phyloP scores from a whole-genome alignment of 805 yeast species.

The Sungouiella thailandica region DNA sequence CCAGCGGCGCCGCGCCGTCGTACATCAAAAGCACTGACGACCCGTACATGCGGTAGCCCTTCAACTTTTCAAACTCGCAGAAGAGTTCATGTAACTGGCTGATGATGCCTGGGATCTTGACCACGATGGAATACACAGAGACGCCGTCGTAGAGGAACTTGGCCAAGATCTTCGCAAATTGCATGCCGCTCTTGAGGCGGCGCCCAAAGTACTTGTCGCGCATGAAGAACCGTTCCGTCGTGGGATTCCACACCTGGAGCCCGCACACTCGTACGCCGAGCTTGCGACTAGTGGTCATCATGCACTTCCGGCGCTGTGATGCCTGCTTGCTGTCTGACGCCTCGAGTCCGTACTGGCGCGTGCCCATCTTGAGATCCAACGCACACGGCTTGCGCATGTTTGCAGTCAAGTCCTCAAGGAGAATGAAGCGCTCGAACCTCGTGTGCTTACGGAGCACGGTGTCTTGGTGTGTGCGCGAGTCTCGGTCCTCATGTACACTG shows the following conservation, averaged over 20 bases:
- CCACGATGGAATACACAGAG: slow-evolving; percentile 49
- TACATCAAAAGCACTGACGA: slow-evolving; percentile 85
- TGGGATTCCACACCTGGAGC: slow-evolving; percentile 47
- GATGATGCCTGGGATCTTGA: slow-evolving; percentile 65
- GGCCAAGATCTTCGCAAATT: slow-evolving; percentile 70
- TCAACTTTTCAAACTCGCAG: slow-evolving; percentile 47
- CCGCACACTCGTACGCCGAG: slow-evolving; percentile 96
- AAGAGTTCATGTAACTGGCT: slow-evolving; percentile 55
- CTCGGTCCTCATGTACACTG: slow-evolving; percentile 2
- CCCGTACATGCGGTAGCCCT: slow-evolving; percentile 87
- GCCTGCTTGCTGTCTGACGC: slow-evolving; percentile 65
- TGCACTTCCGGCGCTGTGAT: slow-evolving; percentile 81
- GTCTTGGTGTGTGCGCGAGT: background rate
- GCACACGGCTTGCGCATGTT: slow-evolving; percentile 86
- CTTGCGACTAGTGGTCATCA: slow-evolving; percentile 68
- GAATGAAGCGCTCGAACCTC: slow-evolving; percentile 71
- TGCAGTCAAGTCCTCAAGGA: slow-evolving; percentile 85
- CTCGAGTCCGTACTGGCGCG: slow-evolving; percentile 96
- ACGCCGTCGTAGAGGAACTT: slow-evolving; percentile 79
- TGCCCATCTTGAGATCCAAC: slow-evolving; percentile 94
- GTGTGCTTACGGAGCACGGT: slow-evolving; percentile 38
- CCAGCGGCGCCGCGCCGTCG: slow-evolving; percentile 49
- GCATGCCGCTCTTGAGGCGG: slow-evolving; percentile 59
- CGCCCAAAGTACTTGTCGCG: slow-evolving; percentile 94
- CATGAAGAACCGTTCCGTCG: slow-evolving; percentile 43